Percentiles rank a stretch among this genome's conserved stretches.
Evolutionary conservation across 2,329 filamentous ascomycete genomes (phyloP).

Genomic region (Apiospora hydei): DNA sequence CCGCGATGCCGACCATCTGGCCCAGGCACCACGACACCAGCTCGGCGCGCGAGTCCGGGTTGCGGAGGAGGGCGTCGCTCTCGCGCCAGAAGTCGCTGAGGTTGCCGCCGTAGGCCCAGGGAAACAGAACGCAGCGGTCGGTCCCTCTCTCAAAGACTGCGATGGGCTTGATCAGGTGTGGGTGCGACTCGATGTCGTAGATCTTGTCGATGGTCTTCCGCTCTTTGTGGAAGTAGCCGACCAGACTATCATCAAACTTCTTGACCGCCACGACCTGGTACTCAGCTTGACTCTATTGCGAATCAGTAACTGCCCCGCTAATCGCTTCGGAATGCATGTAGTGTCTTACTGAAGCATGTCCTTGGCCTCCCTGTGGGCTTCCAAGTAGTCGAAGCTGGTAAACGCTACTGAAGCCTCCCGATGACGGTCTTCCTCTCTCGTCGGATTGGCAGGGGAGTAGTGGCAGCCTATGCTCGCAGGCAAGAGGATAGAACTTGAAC

Average conservation of each 20-base stretch:
- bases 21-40: not conserved
- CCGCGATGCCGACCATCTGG: not conserved
- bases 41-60: not conserved
- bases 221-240: not conserved
- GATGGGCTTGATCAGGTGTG: conserved; percentile 29
- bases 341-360: not conserved
- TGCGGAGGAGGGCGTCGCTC: not conserved
- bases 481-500: not conserved
- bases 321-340: too few relatives aligned
- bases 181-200: not conserved
- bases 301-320: too few relatives aligned
- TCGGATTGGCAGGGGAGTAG: not conserved
- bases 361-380: not conserved
- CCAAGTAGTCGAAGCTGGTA: not conserved
- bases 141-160: conserved; percentile 25
- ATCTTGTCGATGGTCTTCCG: not conserved
- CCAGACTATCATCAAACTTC: not conserved
- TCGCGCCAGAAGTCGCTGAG: conserved; percentile 26
- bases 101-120: conserved; percentile 31
- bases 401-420: not conserved
- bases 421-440: fast-evolving
- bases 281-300: not conserved
- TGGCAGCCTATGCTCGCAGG: not conserved
- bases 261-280: not conserved
- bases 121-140: conserved; percentile 27